Evolutionary conservation across 768 basidiomycete species (phyloP), one percentile per base, ranked within the genome.

Genomic region (Tylopilus balloui): DNA sequence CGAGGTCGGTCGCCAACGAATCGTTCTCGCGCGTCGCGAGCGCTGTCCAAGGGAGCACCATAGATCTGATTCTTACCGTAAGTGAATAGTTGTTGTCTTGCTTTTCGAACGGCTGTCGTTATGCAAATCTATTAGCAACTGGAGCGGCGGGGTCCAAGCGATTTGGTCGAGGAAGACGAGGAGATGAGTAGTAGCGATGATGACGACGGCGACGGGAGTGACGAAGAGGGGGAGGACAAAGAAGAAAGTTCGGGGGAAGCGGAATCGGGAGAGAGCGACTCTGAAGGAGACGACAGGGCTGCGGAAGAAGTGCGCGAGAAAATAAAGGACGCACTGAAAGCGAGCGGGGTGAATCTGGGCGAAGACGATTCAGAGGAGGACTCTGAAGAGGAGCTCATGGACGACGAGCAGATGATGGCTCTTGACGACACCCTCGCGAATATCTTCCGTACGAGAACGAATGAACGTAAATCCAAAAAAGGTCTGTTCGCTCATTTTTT

Each of bases 401-500:
- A 96, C 63, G 95, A 99, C 62, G 94, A 98, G 21, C 91, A 96
- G 70, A 99, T 99, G 95, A 84, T 98, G 77, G 88, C 87, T 28
- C 81, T 98, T 23, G 95, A 99, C 62, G 88, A 89, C 42, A 87
- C 95, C 62, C 80, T 99, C 7, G 91, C 89, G 4, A 80, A 84
- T 44, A 84, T 92, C 25, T 95, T 99, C 78, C 78, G 79, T 50
- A 75, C 83, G 25, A 80, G 82, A 51, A 71, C 78, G 20, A 73
- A 75, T 48, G 82, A 78, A 46, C 79, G 76, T 64, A 83, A 80
- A 60, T 70, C 71, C 31, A 77, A 75, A 45, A 89, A 86, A 75
- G 81, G 90, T 88, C 45, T 49, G 76, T 63, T 10, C 14, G 4
- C 24, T 9, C 15, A n/a, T n/a, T n/a, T 42, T 31, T 10, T 39